Evolutionary conservation across 139 green algal species (phyloP), one percentile per base, ranked within the genome.

Genomic region (Chlamydomonas asymmetrica): DNA sequence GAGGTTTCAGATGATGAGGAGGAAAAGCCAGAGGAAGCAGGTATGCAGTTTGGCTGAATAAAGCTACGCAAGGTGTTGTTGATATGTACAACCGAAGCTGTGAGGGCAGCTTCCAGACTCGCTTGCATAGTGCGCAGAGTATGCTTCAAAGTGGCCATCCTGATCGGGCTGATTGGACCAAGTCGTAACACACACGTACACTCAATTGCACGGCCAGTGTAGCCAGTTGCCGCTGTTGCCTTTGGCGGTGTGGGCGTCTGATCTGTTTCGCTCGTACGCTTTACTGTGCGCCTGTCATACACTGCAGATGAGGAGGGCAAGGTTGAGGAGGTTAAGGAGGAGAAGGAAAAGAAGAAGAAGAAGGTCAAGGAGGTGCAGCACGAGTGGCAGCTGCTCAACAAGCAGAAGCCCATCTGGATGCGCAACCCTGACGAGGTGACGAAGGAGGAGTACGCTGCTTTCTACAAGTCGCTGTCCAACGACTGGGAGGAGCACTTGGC

Each of bases 401-500:
- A 99, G 92, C 96, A 99, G 91, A 99, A 99, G 93, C 97, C 97
- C 31, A 98, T 99, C 87, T 99, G 97, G 80, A 99, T 99, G 97
- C 92, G 97, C 73, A 93, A 92, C 78, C 92, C 96, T 22, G 96
- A 99, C 34, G 96, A 99, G 80, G 90, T 99, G 66, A 97, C 91
- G 66, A 94, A 94, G 79, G 92, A 98, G 63, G 94, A 98, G 90
- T 98, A 98, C 73, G 89, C 86, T 4, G 92, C 94, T 67, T 98
- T 98, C 87, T 98, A 98, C 94, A 98, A 98, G 91, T 91, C 87
- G 9, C 87, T 99, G 54, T 94, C 90, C 86, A 99, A 99, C 82
- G 97, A 99, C 88, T 99, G 97, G 97, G 97, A 99, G 89, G 97
- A 99, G 66, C 91, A 96, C 68, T 86, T 99, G 61, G 73, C 91